Evolutionary conservation across 768 basidiomycete species (phyloP).

Genomic region (Suillus placidus): DNA sequence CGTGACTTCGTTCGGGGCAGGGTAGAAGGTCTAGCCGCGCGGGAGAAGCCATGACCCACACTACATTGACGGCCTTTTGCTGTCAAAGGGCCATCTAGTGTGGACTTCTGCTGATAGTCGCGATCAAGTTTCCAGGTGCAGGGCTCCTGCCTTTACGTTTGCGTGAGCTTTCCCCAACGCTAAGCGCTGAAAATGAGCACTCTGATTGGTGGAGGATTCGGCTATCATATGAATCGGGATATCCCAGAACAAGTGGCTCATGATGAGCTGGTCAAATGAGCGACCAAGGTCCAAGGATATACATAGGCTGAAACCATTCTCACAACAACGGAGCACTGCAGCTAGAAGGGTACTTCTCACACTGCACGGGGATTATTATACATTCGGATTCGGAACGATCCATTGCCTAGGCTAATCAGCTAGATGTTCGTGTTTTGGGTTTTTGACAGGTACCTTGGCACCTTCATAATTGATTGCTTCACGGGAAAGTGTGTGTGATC

Average conservation of each 20-base stretch:
- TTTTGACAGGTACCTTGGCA: neutral
- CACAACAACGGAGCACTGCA: conserved; percentile 10
- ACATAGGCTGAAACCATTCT: conserved; percentile 10
- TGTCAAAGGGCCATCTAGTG: conserved; percentile 15
- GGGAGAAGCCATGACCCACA: conserved; percentile 8
- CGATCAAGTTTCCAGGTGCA: conserved; percentile 6
- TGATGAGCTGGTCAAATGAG: conserved; percentile 3
- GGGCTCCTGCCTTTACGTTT: neutral
- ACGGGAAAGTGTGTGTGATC: conserved; percentile 7
- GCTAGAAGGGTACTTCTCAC: conserved; percentile 23
- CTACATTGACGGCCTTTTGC: conserved; percentile 15
- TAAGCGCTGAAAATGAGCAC: neutral
- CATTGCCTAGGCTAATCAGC: conserved; percentile 3
- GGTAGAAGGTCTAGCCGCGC: conserved; percentile 8
- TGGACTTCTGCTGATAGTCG: conserved; percentile 9
- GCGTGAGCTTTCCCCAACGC: neutral
- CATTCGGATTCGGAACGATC: conserved; percentile 5
- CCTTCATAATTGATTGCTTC: conserved; percentile 6
- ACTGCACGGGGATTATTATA: conserved; percentile 26
- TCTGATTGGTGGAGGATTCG: conserved; percentile 2
- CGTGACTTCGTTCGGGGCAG: conserved; percentile 7
- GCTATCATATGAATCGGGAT: conserved; percentile 1
- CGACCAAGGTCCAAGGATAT: neutral
- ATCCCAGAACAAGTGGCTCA: neutral
- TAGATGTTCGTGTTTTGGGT: neutral